Evolutionary conservation across 2,329 filamentous ascomycete genomes (phyloP), one percentile per base, ranked within the genome.

Genomic region (Pleoardoris graminearum): DNA sequence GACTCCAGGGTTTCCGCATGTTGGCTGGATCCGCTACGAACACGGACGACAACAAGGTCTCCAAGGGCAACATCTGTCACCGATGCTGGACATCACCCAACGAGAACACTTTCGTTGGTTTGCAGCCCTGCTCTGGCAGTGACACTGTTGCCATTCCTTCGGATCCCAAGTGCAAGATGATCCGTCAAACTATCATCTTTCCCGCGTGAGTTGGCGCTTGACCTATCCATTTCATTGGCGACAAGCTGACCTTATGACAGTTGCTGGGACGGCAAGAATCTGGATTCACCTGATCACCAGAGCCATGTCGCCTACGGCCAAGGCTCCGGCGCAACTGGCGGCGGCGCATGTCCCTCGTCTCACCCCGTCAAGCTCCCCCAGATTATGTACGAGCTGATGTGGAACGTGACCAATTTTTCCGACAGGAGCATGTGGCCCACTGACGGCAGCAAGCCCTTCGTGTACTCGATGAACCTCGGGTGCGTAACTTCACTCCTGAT

Each of bases 131-230:
- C 76, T 69, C 74, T 25, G 79, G 78, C 32, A 69, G 62, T 53
- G 79, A 81, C 65, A 80, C 79, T 3, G 78, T 81, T 41, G 79
- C 75, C 29, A 80, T 82, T 51, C 79, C 79, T 50, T 65, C 66
- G 12, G 67, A 73, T 52, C 69, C 75, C 54, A 70, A 60, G 50
- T 80, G 78, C 75, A 79, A 80, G 71, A 79, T 80, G 74, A 80
- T 81, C 71, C 76, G 79, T 56, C 78, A 80, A 63, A 80, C 78
- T 62, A 77, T 80, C 66, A 79, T 80, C 67, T 81, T 80, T 61
- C 68, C 68, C n/a, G 57, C 62, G 61, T 65, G 56, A 56, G 62
- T 46, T 37, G 19, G 4, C 14, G 6, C 7, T 23, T 25, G 3
- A 37, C 3, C 7, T 25, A 4, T n/a, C 19, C 10, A 22, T 6